phyloP scores from a whole-genome alignment of 75 land plant genomes.

The Larix kaempferi region DNA sequence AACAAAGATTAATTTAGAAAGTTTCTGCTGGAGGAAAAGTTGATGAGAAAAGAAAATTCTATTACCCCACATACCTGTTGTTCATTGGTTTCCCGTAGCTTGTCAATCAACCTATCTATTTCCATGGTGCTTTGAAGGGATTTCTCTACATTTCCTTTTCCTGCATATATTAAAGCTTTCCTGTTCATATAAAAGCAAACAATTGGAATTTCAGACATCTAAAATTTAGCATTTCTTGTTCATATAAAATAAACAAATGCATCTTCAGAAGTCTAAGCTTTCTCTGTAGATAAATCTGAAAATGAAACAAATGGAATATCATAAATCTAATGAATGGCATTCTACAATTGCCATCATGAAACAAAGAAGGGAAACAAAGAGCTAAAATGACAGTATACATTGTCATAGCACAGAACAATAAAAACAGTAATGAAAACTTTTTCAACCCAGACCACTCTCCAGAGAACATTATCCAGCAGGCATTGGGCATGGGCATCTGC shows the following conservation, averaged over 20 bases:
- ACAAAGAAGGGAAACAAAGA: no score
- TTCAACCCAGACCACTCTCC: no score
- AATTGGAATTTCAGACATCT: not conserved
- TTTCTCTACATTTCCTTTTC: conserved; percentile 55
- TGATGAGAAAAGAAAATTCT: not conserved
- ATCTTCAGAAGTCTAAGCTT: not conserved
- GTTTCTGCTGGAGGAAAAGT: not conserved
- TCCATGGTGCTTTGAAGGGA: conserved; percentile 77
- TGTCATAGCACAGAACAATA: no score
- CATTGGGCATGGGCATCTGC: no score
- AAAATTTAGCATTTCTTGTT: not conserved
- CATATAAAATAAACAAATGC: not conserved
- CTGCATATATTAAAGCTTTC: conserved; percentile 53
- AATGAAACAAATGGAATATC: no score
- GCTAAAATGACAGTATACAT: no score
- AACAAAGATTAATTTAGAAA: not conserved
- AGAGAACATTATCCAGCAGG: no score
- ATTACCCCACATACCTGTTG: conserved; percentile 52
- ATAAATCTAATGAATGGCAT: no score
- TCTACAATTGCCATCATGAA: no score
- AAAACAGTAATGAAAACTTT: no score
- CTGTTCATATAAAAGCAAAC: conserved; percentile 45
- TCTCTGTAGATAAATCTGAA: no score
- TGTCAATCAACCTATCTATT: conserved; percentile 83
- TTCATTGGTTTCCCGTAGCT: conserved; percentile 56